Conservation (phyloP, 2,329 filamentous ascomycete species). For the Coniella lustricola region DNA sequence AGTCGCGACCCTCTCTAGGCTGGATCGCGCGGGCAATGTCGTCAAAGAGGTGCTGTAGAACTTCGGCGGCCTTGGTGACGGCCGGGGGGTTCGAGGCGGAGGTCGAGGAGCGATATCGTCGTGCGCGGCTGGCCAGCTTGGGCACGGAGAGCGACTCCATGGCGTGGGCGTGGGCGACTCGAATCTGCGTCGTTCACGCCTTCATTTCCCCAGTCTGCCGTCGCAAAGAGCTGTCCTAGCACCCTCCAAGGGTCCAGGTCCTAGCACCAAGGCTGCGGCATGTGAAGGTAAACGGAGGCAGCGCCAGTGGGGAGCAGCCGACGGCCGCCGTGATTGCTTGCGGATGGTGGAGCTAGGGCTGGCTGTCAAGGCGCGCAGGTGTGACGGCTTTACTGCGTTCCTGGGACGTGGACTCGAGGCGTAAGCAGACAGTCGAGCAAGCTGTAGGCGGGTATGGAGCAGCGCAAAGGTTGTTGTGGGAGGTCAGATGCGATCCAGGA, state of each 20-base stretch:
- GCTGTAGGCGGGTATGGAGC: neutral
- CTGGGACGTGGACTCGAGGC: neutral
- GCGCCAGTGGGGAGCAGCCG: conserved; percentile 2
- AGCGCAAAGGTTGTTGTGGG: neutral
- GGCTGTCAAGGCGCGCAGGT: neutral
- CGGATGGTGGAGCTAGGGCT: neutral
- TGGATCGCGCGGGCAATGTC: conserved; percentile 31
- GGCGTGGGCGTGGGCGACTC: neutral
- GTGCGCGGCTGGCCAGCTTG: conserved; percentile 45
- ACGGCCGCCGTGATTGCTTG: neutral
- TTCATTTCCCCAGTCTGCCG: conserved; percentile 12
- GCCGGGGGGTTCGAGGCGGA: conserved; percentile 49
- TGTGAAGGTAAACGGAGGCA: conserved; percentile 17
- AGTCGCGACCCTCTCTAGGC: conserved; percentile 31
- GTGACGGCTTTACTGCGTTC: neutral
- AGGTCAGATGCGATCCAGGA: conserved; percentile 7
- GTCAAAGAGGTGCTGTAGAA: conserved; percentile 49
- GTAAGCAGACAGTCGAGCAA: neutral
- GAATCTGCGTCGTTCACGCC: conserved; percentile 2
- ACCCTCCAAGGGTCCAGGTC: conserved; percentile 29
- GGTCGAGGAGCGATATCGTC: conserved; percentile 59
- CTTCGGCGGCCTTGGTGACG: conserved; percentile 54
- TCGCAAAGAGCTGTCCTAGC: conserved; percentile 21
- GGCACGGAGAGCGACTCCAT: conserved; percentile 16
- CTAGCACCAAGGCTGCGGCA: conserved; percentile 19